These are phyloP conservation scores for Pythium guiyangense DNA, from an alignment of 352 stramenopile species.

Conservation along the genomic window DNA sequence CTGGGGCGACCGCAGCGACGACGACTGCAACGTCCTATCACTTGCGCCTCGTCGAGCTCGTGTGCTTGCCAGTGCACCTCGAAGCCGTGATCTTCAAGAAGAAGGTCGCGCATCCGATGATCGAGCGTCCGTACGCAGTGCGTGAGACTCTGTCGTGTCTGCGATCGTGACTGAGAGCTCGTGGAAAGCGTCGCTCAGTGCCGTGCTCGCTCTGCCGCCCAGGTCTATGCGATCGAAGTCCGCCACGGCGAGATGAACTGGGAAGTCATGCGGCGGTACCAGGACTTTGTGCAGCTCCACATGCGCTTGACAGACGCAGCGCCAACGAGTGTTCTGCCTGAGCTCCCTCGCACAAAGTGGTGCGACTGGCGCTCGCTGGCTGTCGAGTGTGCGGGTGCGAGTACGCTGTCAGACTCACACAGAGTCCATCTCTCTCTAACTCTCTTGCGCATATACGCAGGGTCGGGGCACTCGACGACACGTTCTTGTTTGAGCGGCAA, in stretches of 20 bases:
- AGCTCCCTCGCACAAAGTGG: conserved; percentile 38
- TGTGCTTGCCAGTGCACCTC: conserved; percentile 3
- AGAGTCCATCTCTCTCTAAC: not conserved
- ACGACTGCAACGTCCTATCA: not conserved
- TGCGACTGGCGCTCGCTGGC: not conserved
- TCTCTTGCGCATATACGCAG: conserved; percentile 8
- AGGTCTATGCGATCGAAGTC: conserved; percentile 48
- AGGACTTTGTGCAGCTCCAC: conserved; percentile 42
- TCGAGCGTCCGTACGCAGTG: conserved; percentile 41
- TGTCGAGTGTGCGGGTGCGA: not conserved
- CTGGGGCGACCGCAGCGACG: not conserved
- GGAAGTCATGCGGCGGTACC: conserved; percentile 38
- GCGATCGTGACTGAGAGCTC: not conserved
- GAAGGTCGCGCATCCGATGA: conserved; percentile 29
- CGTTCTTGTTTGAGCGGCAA: conserved; percentile 33
- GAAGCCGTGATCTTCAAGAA: conserved; percentile 23
- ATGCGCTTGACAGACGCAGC: conserved; percentile 13
- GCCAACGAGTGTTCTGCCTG: conserved; percentile 14
- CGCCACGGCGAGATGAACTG: conserved; percentile 32
- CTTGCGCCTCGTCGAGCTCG: not conserved
- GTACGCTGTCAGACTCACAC: not conserved
- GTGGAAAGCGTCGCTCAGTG: not conserved
- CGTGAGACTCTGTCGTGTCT: not conserved
- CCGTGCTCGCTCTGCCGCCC: not conserved
- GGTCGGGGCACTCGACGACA: conserved; percentile 26